Base-by-base conservation (phyloP, 208 protist genomes). In the Acanthamoeba royreba region DNA sequence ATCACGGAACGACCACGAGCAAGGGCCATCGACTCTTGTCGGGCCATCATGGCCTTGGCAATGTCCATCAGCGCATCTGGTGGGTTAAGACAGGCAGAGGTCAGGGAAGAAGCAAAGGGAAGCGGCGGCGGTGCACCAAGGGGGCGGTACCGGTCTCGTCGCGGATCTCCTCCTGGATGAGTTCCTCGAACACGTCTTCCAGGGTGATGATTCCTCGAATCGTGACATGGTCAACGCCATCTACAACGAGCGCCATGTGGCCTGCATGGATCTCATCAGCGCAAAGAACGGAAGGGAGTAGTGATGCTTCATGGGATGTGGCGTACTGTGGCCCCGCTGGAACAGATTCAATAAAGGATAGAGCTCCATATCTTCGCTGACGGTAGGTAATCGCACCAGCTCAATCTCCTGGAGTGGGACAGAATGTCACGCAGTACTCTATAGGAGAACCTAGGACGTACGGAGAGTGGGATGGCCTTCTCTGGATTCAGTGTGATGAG, bases 401-500 rank as follows among this genome's bases (percentile, higher is more conserved):
- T 79, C 46, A 17, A 96, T 40, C 11, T 66, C 28, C 43, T 83
- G 19, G 0, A 94, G 22, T 31, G 4, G 4, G 25, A 55, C 69
- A 42, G 0, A 45, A 25, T 35, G 11, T 35, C 11, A 31, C 17
- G 81, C n/a, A n/a, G 66, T 40, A 79, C 31, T 43, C 17, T 33
- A 77, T 11, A 22, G 35, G 28, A 22, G n/a, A 15, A 22, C 66
- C 35, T 55, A 9, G 49, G 38, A 5, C 43, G 40, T 25, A 74
- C 42, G 28, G 52, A 63, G 33, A 92, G 38, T 58, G 61, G 81
- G 17, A 38, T 63, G 52, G 53, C 72, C 22, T 31, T 13, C 43
- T 90, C 43, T 13, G 93, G 94, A n/a, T 89, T 96, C 28, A 98
- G 88, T n/a, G 89, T 94, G 5, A 98, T 94, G 13, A 99, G 96